Evolutionary conservation across 805 yeast genomes (phyloP), one percentile per base, ranked within the genome.

Genomic region (Ogataea nitratoaversa): DNA sequence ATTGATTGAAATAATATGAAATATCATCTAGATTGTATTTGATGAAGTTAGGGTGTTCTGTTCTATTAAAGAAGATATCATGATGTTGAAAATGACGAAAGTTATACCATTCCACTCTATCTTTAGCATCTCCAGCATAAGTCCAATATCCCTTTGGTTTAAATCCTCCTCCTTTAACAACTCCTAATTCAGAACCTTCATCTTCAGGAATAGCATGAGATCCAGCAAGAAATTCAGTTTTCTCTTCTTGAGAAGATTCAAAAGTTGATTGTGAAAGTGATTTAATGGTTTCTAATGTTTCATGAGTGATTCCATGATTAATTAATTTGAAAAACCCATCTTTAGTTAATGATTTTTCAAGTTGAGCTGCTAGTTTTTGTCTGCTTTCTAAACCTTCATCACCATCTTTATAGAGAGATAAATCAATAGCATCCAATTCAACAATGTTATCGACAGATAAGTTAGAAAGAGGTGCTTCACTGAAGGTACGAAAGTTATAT

Each of bases 131-230:
- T 42, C 70, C 63, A 16, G 67, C 62, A 57, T 70, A 67, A 4
- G 63, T 57, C 78, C 78, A 72, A 46, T 71, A 71, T 17, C 72
- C 72, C 30, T 59, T 60, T 3, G 77, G 77, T 46, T 72, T 72
- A 55, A 57, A 72, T 0, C 77, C 78, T 27, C 57, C 56, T 6
- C 74, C 76, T 18, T 75, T 56, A 44, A 72, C 73, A 7, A 71
- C 72, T 0, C 78, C 77, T 11, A 64, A 45, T 2, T 60, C 54
- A 23, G 49, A 39, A 6, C 49, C 46, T 2, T 36, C 31, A 51
- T 62, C 54, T 48, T 54, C 18, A 62, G 69, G 20, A 23, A 52
- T 36, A 7, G 34, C 31, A 11, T 33, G 27, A 17, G 35, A n/a
- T 2, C 76, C 76, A 3, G 75, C 72, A 11, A 66, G 41, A 41